Base-by-base conservation (phyloP, 352 stramenopile genomes). In the Phytophthora meadii region DNA sequence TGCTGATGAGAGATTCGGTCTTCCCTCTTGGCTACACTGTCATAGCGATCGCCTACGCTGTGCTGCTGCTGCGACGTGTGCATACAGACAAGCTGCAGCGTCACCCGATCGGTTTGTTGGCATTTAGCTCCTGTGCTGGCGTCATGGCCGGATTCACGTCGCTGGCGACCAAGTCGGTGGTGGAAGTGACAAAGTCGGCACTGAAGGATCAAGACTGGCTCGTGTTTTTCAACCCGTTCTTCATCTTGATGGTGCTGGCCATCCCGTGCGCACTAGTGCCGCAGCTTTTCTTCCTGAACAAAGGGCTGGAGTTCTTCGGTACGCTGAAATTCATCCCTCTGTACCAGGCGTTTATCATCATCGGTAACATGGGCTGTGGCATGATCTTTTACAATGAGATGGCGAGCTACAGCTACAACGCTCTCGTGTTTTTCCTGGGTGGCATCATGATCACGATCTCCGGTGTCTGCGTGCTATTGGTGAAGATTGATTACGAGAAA, bases 371-470 rank as follows among this genome's bases (percentile, higher is more conserved):
- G 76, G 60, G 79, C 28, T 91, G 84, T 48, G 84, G 84, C 14
- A 84, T 90, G 72, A 72, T 93, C 53, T 93, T 89, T 68, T 91
- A 88, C 76, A 87, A 93, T 50, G 84, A 93, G 58, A 90, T 93
- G 82, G 72, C 62, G 17, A 78, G 58, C 59, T 93, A 91, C 70
- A 76, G 70, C 48, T 48, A 65, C 11, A 49, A 63, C 1, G 69
- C 81, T 34, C 62, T 91, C 25, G 37, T 72, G 17, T 74, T 63
- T 24, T 91, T 93, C 52, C 59, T 87, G 22, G 62, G 61, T 4
- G 84, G 84, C n/a, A 76, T 90, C 30, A 54, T 66, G 17, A 69
- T 85, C 48, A 91, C 84, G 4, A 77, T 93, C 46, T 74, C 59
- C 1, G 84, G 84, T 10, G 84, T 93, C 15, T 88, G 78, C 41